Evolutionary conservation across 108 stramenopile species (phyloP).

Genomic region (Skeletonema potamos): DNA sequence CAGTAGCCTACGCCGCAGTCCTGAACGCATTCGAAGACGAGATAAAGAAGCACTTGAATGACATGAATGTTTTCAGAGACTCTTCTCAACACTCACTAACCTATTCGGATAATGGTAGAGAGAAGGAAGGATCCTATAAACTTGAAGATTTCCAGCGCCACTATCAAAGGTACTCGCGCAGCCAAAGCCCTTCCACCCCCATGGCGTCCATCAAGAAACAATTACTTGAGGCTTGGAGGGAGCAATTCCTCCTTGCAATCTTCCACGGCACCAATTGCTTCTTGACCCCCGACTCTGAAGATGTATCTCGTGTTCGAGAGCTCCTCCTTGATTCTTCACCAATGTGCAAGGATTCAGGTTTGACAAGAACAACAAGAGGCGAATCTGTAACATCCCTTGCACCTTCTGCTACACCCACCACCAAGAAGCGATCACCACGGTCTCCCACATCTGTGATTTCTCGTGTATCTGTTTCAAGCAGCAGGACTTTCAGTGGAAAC

Average conservation of each 20-base stretch:
- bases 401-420: not conserved
- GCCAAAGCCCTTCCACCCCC: conserved; percentile 11
- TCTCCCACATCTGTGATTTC: conserved; percentile 37
- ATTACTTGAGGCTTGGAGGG: conserved; percentile 34
- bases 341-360: not conserved
- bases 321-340: conserved; percentile 17
- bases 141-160: conserved; percentile 45
- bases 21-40: conserved; percentile 60
- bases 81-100: not conserved
- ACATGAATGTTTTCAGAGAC: not conserved
- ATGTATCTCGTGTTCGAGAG: conserved; percentile 24
- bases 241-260: conserved; percentile 24
- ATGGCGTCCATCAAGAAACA: conserved; percentile 8
- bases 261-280: conserved; percentile 32
- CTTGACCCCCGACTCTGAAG: conserved; percentile 30
- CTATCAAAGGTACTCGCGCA: conserved; percentile 32
- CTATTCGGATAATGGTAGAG: not conserved
- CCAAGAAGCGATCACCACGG: conserved; percentile 25
- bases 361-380: not conserved
- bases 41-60: conserved; percentile 10
- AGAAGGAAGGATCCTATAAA: conserved; percentile 14
- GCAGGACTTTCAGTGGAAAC: conserved; percentile 2
- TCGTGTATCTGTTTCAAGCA: conserved; percentile 8
- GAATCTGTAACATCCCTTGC: conserved; percentile 1
- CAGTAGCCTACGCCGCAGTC: conserved; percentile 61